Percentiles rank a stretch among this genome's conserved stretches.
phyloP scores from a whole-genome alignment of 768 basidiomycete species.

The Arthromyces matolae region DNA sequence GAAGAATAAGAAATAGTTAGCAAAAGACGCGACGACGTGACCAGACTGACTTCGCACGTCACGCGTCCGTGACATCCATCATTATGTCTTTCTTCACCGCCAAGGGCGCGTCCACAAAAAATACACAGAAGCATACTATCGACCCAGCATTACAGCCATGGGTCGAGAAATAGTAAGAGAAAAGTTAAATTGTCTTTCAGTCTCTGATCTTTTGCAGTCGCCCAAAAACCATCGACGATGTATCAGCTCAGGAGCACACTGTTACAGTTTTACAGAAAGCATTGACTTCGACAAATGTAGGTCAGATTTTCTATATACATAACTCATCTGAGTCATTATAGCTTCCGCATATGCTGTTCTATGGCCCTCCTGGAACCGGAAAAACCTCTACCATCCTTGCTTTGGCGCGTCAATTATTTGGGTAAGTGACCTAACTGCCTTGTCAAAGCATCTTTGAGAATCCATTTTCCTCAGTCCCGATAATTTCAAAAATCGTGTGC shows the following conservation, averaged over 20 bases:
- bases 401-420: constrained; percentile 88
- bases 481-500: constrained; percentile 86
- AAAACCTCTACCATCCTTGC: constrained; percentile 99
- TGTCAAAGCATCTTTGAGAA: constrained; percentile 5
- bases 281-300: constrained; percentile 86
- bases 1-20: constrained; percentile 19
- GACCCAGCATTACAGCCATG: constrained; percentile 79
- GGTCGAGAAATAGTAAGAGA: constrained; percentile 95
- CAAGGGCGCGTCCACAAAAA: constrained; percentile 39
- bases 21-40: constrained; percentile 39
- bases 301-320: background rate
- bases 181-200: background rate
- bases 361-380: constrained; percentile 97
- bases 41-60: constrained; percentile 30
- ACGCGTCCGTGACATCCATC: constrained; percentile 43
- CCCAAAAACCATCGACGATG: constrained; percentile 96
- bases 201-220: constrained; percentile 50
- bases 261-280: constrained; percentile 90
- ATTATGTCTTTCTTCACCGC: constrained; percentile 66
- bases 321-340: constrained; percentile 28
- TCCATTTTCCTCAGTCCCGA: constrained; percentile 63
- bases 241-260: constrained; percentile 96
- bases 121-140: constrained; percentile 39
- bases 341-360: constrained; percentile 99
- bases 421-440: constrained; percentile 49